Base-by-base conservation (phyloP, 1,284 basidiomycete species). In the Moniliella sp. region DNA sequence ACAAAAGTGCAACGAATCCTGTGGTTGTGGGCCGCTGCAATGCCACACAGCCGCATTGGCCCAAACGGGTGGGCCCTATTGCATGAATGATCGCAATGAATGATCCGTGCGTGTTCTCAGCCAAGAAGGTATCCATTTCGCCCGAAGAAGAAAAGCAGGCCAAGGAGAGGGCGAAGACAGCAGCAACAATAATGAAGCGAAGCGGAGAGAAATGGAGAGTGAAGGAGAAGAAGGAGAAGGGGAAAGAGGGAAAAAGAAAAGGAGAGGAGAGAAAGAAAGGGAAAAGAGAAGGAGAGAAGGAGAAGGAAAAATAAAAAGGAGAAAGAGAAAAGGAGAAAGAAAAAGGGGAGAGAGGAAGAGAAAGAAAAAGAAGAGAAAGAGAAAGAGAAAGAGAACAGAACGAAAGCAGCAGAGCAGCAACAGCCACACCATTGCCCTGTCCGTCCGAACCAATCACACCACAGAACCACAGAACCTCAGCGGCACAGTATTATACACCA, bases 401-500 rank as follows among this genome's bases (percentile, higher is more conserved):
- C n/a, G n/a, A n/a, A n/a, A n/a, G n/a, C n/a, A n/a, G n/a, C n/a
- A n/a, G n/a, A n/a, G n/a, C n/a, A 23, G 5, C n/a, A n/a, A 23
- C 7, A 23, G 5, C n/a, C 19, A n/a, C 5, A 9, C 8, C 10
- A 13, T 27, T 10, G 14, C 11, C 12, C 11, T 13, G 11, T 12
- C 26, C 10, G 7, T 27, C 12, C 26, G 8, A n/a, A 4, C 14
- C 27, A 15, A 11, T 28, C 5, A 28, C 7, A n/a, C 11, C 7
- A 11, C 25, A 13, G 35, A 23, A 13, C 34, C 25, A 18, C 21
- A 16, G 54, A 66, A 54, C 46, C 68, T 65, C 64, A 61, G 30
- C 59, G 58, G 59, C 70, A 71, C 53, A 70, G 69, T 45, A 63
- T 54, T 69, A 71, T 71, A 59, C 64, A 65, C 48, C 69, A 67